phyloP scores from a whole-genome alignment of 192 early-diverging fungal species.

The Funneliformis geosporum region DNA sequence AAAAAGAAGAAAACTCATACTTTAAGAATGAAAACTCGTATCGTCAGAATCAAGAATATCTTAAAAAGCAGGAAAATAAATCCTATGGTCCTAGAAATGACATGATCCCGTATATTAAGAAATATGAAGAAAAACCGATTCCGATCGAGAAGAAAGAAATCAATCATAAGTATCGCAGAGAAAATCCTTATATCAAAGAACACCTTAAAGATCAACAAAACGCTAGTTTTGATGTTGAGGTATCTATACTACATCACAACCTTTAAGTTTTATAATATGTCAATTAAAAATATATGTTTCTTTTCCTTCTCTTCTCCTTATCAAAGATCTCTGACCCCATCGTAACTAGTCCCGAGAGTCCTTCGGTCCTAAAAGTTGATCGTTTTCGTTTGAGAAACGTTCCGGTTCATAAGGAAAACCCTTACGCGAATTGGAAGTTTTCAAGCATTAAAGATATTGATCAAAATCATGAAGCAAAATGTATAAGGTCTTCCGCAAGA shows the following conservation, averaged over 20 bases:
- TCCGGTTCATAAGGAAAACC: not conserved
- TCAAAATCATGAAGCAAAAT: not conserved
- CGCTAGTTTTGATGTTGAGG: not conserved
- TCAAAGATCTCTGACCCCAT: not conserved
- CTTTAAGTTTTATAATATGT: no score
- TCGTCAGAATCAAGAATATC: no score
- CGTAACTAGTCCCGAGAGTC: not conserved
- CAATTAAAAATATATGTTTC: no score
- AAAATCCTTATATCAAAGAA: no score
- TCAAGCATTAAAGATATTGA: not conserved
- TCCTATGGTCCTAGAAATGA: no score
- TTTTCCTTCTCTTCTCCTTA: not conserved
- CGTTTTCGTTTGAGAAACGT: not conserved
- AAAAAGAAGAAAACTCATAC: no score
- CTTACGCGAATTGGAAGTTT: not conserved
- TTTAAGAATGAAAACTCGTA: no score
- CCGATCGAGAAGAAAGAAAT: not conserved
- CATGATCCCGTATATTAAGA: no score
- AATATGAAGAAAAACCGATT: no score
- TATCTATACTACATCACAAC: not conserved
- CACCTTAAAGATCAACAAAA: no score
- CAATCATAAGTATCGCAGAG: no score
- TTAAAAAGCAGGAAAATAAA: no score
- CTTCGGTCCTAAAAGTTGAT: not conserved
- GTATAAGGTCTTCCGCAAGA: not conserved